Evolutionary conservation across 768 basidiomycete species (phyloP), one percentile per base, ranked within the genome.

Genomic region (Tylopilus intermedius): DNA sequence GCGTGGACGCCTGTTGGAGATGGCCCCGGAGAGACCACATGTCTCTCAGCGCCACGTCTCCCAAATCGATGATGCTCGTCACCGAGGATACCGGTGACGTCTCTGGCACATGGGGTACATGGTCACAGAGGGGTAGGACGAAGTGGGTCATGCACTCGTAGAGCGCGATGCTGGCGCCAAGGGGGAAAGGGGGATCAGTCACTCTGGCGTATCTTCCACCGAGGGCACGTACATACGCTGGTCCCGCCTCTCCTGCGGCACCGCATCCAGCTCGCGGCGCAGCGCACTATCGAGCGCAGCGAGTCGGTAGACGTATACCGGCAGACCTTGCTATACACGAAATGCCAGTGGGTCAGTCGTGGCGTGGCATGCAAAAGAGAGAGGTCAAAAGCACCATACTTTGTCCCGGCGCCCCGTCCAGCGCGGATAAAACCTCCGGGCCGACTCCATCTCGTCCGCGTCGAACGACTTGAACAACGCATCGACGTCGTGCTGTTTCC

Each of bases 341-440:
- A 39, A 18, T 18, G 18, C 18, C 18, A 18, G 18, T 18, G 18
- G 18, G 18, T 18, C 18, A 18, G 18, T 18, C 18, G 18, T 18
- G 18, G 18, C 18, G 18, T 18, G 4, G 24, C 33, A 50, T 27
- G 11, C 37, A 38, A 27, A 11, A 27, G 2, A 9, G 8, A 22
- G 24, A 41, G 4, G 4, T 27, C n/a, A 46, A 10, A 18, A 18
- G n/a, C 1, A 30, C 18, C 72, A 2, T 58, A 84, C 88, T 73
- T 86, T 88, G 65, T 90, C 85, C 57, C 88, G 72, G 42, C 84
- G 74, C 0, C 89, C 90, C 0, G 87, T 90, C 87, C 87, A 91
- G 30, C 85, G 77, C 1, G 89, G 88, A 69, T 91, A 93, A 55
- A 83, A 86, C 47, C 76, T 71, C 59, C 79, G 78, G 0, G 83